These are phyloP conservation scores for Fusarium sp. DNA, from an alignment of 2,329 filamentous ascomycete genomes.

Conservation along the genomic window DNA sequence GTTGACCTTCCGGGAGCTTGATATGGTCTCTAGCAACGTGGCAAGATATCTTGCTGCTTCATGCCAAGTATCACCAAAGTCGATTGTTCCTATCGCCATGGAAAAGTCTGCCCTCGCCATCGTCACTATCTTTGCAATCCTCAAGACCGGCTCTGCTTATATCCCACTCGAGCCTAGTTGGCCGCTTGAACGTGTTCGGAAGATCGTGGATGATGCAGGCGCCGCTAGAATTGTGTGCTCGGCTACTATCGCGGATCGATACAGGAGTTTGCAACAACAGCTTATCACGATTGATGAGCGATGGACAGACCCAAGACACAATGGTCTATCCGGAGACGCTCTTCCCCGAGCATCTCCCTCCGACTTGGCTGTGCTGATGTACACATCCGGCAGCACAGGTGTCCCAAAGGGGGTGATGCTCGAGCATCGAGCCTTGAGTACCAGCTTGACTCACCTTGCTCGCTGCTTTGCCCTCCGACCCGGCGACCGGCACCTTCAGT, in stretches of 20 bases:
- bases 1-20: background rate
- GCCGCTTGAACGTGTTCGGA: background rate
- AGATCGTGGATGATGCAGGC: background rate
- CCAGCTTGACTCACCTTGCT: background rate
- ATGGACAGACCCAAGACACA: background rate
- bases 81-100: background rate
- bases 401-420: background rate
- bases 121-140: background rate
- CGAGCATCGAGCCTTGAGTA: background rate
- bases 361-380: background rate
- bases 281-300: background rate
- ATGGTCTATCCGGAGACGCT: rapidly evolving
- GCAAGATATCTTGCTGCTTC: background rate
- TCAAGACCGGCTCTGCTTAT: background rate
- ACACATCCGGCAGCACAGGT: background rate
- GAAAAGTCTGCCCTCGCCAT: background rate
- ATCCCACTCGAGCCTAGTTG: background rate
- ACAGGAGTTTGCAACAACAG: background rate
- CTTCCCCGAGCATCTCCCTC: background rate
- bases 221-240: background rate
- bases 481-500: background rate
- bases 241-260: background rate
- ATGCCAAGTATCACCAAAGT: background rate
- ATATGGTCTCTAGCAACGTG: background rate
- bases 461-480: background rate